Percentiles rank a stretch among this genome's conserved stretches.
Conservation (phyloP, 305 asterid species). For the Striga hermonthica region DNA sequence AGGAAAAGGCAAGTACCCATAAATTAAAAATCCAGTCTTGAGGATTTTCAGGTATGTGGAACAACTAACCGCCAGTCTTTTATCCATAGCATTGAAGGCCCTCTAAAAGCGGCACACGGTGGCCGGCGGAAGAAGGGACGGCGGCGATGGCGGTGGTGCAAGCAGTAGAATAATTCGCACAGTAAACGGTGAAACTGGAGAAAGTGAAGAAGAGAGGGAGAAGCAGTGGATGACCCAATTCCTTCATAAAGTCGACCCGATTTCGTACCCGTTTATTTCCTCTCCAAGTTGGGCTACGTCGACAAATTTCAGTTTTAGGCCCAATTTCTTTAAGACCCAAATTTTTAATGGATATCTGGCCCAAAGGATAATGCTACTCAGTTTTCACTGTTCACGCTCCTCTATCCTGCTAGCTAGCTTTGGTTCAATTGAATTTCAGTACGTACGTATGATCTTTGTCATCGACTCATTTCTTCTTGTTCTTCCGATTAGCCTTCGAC, state of each 20-base stretch:
- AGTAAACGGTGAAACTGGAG: not conserved
- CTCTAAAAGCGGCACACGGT: not conserved
- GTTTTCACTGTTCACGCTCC: no score
- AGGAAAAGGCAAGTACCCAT: constrained; percentile 47
- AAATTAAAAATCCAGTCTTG: constrained; percentile 36
- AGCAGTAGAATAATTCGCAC: constrained; percentile 13
- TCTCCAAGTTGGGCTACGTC: not conserved
- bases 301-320: not conserved
- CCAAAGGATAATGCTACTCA: no score
- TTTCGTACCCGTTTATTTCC: no score
- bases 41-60: constrained; percentile 9
- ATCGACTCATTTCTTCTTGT: no score
- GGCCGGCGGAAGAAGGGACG: not conserved
- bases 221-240: not conserved
- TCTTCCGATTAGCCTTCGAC: no score
- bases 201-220: not conserved
- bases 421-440: no score
- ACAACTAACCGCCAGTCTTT: constrained; percentile 29
- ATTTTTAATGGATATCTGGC: no score
- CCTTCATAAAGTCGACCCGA: not conserved
- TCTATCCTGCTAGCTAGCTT: no score
- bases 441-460: no score
- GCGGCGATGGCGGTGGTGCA: constrained; percentile 26
- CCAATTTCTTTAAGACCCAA: not conserved
- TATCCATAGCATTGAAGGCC: constrained; percentile 32